Evolutionary conservation across 73 alveolate genomes (phyloP).

Genomic region (Paramecium sonneborni): DNA sequence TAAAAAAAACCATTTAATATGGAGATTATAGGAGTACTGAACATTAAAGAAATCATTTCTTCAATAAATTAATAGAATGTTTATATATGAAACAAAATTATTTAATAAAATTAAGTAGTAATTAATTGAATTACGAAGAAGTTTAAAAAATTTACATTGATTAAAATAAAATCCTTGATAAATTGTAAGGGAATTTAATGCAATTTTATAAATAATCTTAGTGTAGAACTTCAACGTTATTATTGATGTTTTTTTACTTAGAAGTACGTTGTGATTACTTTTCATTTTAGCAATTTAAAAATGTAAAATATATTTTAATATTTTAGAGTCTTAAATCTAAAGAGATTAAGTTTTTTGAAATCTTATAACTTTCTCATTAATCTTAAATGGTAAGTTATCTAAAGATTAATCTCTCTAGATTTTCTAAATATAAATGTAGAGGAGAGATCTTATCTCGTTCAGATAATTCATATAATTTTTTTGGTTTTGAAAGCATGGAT

Average conservation of each 20-base stretch:
- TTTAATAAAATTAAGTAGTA: background rate
- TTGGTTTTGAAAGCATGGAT: background rate
- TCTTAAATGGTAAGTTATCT: background rate
- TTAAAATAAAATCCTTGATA: background rate
- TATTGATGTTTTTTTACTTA: constrained; percentile 4
- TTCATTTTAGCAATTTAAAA: background rate
- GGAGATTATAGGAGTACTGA: constrained; percentile 32
- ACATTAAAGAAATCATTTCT: background rate
- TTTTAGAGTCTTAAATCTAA: background rate
- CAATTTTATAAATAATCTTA: background rate
- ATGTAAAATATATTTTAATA: background rate
- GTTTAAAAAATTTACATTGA: background rate
- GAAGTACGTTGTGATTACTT: constrained; percentile 9
- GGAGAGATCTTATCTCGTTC: constrained; percentile 22
- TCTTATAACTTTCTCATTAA: background rate
- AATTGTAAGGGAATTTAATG: background rate
- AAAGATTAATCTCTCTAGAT: background rate
- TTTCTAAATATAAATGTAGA: background rate
- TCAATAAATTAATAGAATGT: background rate
- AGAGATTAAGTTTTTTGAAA: constrained; percentile 15
- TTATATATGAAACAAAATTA: background rate
- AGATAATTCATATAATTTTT: background rate
- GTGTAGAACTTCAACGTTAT: constrained; percentile 3
- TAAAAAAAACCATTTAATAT: background rate
- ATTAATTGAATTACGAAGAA: background rate